Percentiles rank a stretch among this genome's conserved stretches.
phyloP scores from a whole-genome alignment of 345 rosid species.

The Durio zibethinus region DNA sequence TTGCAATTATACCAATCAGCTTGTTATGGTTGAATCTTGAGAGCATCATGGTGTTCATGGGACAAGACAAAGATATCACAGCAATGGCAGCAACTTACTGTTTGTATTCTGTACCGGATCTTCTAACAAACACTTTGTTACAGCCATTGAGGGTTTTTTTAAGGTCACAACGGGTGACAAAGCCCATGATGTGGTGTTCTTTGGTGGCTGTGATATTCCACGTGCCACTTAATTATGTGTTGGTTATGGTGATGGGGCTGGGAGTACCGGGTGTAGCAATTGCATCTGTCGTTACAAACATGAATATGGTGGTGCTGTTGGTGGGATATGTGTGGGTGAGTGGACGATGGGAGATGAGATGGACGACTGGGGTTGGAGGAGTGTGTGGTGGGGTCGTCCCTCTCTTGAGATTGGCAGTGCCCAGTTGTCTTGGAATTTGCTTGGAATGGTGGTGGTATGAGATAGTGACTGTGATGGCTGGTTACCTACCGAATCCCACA shows the following conservation, averaged over 20 bases:
- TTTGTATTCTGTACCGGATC: slow-evolving; percentile 80
- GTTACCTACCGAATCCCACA: slow-evolving; percentile 78
- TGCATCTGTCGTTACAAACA: slow-evolving; percentile 84
- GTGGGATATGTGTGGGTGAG: slow-evolving; percentile 72
- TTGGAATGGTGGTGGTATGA: slow-evolving; percentile 99
- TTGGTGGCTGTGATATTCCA: slow-evolving; percentile 69
- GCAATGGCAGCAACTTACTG: slow-evolving; percentile 80
- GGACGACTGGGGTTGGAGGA: slow-evolving; percentile 41
- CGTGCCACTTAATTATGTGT: slow-evolving; percentile 68
- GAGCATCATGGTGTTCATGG: slow-evolving; percentile 72
- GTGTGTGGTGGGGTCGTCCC: slow-evolving; percentile 62
- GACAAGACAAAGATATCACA: slow-evolving; percentile 78
- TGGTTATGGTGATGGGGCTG: slow-evolving; percentile 50
- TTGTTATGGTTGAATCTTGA: slow-evolving; percentile 78
- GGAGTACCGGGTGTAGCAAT: slow-evolving; percentile 91
- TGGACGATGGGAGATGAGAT: slow-evolving; percentile 50
- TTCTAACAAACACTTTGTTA: slow-evolving; percentile 73
- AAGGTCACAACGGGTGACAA: slow-evolving; percentile 75
- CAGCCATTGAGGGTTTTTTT: slow-evolving; percentile 81
- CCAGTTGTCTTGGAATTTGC: slow-evolving; percentile 91
- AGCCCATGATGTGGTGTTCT: slow-evolving; percentile 94
- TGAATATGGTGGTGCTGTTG: slow-evolving; percentile 71
- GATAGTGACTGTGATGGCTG: slow-evolving; percentile 81
- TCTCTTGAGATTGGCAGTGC: slow-evolving; percentile 74
- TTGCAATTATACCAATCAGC: slow-evolving; percentile 72